Conservation (phyloP, 2,329 filamentous ascomycete species). For the Xylariaceae sp. region DNA sequence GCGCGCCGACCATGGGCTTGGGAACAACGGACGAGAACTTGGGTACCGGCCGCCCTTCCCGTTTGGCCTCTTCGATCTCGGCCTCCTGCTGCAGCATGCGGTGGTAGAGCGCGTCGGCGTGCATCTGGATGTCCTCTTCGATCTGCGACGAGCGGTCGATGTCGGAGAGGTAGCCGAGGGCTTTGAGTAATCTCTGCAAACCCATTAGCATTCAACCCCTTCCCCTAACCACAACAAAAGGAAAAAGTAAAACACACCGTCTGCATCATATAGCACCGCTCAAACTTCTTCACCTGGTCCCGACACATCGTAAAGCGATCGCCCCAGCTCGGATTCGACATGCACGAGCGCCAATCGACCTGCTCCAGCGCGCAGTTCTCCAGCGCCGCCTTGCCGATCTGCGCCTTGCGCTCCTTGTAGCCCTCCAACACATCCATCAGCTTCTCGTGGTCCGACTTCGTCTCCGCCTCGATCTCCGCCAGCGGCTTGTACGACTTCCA, state of each 20-base stretch:
- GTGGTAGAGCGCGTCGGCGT: slow-evolving; percentile 86
- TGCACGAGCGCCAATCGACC: slow-evolving; percentile 76
- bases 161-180: slow-evolving; percentile 75
- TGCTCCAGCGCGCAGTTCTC: slow-evolving; percentile 93
- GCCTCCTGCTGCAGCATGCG: slow-evolving; percentile 79
- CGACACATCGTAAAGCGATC: slow-evolving; percentile 76
- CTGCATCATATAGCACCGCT: slow-evolving; percentile 86
- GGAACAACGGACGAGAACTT: slow-evolving; percentile 54
- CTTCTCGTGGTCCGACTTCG: slow-evolving; percentile 72
- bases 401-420: slow-evolving; percentile 74
- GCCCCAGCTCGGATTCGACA: slow-evolving; percentile 62
- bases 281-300: slow-evolving; percentile 69
- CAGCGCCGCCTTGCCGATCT: slow-evolving; percentile 73
- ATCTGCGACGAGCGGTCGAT: slow-evolving; percentile 59
- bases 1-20: slow-evolving; percentile 22
- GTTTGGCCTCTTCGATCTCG: slow-evolving; percentile 63
- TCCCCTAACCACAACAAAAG: no score
- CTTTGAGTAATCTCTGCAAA: slow-evolving; percentile 88
- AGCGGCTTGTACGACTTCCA: slow-evolving; percentile 89
- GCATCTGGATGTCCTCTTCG: slow-evolving; percentile 90
- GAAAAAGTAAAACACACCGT: no score
- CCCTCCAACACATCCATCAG: slow-evolving; percentile 73
- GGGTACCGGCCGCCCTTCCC: slow-evolving; percentile 53
- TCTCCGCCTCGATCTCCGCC: slow-evolving; percentile 60
- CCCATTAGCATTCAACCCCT: no score